Percentiles rank a stretch among this genome's conserved stretches.
Evolutionary conservation across 1,284 basidiomycete genomes (phyloP).

Genomic region (Naganishia sp.): DNA sequence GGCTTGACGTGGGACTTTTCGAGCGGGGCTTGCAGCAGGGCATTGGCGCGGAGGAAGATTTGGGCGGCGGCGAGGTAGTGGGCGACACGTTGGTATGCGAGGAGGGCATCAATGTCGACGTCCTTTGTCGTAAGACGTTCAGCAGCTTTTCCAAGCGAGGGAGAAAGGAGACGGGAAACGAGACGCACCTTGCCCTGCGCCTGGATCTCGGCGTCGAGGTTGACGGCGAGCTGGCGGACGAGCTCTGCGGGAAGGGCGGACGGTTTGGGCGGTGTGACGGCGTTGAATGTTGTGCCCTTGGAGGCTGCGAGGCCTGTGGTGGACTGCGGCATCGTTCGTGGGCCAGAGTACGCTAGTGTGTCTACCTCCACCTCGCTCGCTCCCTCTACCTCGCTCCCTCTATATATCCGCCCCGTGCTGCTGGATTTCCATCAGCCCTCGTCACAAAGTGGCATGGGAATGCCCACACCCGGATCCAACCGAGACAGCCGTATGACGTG

Average conservation of each 20-base stretch:
- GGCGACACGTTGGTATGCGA: slow-evolving; percentile 53
- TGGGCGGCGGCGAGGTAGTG: slow-evolving; percentile 53
- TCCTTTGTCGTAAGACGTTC: background rate
- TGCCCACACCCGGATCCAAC: too few species aligned
- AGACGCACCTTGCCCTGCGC: slow-evolving; percentile 30
- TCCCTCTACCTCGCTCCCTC: too few species aligned
- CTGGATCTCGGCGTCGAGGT: slow-evolving; percentile 46
- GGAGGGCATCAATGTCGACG: slow-evolving; percentile 52
- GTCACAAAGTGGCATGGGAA: too few species aligned
- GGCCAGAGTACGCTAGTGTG: too few species aligned
- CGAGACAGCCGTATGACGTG: too few species aligned
- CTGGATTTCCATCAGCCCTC: too few species aligned
- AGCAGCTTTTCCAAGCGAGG: background rate
- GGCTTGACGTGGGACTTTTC: slow-evolving; percentile 70
- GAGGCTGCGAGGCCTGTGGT: slow-evolving; percentile 47
- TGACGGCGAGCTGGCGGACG: slow-evolving; percentile 50
- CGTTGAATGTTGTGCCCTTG: slow-evolving; percentile 42
- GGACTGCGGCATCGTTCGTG: slow-evolving; percentile 21
- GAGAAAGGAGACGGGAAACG: background rate
- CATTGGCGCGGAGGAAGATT: slow-evolving; percentile 77
- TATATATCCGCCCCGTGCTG: too few species aligned
- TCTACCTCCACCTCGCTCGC: too few species aligned
- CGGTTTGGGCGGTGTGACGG: slow-evolving; percentile 49
- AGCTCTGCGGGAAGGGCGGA: slow-evolving; percentile 47
- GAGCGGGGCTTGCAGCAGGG: slow-evolving; percentile 65